Conservation (phyloP, 2,329 filamentous ascomycete species). For the Colletotrichum sansevieriae region DNA sequence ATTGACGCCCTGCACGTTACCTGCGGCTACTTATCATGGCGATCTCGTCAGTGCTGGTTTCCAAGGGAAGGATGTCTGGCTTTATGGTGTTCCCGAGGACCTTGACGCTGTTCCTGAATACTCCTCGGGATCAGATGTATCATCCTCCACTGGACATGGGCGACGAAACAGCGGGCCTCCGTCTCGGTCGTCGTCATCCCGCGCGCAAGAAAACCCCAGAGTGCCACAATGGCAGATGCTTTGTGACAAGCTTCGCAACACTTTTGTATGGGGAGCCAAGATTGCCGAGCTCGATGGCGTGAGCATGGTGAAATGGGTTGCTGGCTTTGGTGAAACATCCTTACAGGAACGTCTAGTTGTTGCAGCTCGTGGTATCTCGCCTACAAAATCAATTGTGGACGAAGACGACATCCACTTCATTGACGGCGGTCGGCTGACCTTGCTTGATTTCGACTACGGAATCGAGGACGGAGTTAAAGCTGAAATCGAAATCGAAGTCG, state of each 20-base stretch:
- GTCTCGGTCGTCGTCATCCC: conserved; percentile 53
- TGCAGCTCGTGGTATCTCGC: conserved; percentile 77
- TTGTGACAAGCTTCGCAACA: conserved; percentile 77
- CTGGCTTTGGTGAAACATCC: conserved; percentile 62
- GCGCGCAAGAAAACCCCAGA: conserved; percentile 53
- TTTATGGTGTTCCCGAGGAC: conserved; percentile 83
- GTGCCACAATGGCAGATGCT: conserved; percentile 78
- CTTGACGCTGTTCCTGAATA: conserved; percentile 71
- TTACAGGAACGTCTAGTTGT: conserved; percentile 73
- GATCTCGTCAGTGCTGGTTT: conserved; percentile 82
- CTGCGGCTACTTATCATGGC: conserved; percentile 76
- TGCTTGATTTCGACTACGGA: conserved; percentile 81
- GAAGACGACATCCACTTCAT: conserved; percentile 81
- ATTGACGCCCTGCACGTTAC: conserved; percentile 75
- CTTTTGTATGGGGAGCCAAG: conserved; percentile 76
- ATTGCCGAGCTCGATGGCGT: conserved; percentile 75
- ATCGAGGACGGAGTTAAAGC: conserved; percentile 65
- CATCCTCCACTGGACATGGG: conserved; percentile 44
- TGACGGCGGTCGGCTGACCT: conserved; percentile 80
- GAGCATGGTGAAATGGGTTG: conserved; percentile 79
- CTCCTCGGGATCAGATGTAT: conserved; percentile 48
- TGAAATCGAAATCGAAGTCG: conserved; percentile 80
- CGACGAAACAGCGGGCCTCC: conserved; percentile 59
- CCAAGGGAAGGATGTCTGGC: conserved; percentile 78
- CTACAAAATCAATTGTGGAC: conserved; percentile 69